Base-by-base conservation (phyloP, 495 filamentous ascomycete species). In the Niebla homalea region DNA sequence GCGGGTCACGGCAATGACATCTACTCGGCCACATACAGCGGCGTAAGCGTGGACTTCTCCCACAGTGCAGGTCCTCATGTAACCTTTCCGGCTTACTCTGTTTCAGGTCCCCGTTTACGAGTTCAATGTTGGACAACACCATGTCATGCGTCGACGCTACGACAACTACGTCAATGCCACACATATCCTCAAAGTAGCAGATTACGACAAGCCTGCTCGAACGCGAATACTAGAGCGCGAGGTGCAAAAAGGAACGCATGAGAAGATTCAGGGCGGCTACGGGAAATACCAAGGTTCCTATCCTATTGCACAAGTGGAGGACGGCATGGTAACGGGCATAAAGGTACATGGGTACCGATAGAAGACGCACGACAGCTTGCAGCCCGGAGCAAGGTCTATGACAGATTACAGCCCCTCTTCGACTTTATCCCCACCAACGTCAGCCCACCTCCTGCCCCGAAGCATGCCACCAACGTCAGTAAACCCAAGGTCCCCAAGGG, bases 221-320 rank as follows among this genome's bases (percentile, higher is more conserved):
- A 98, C 92, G 25, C 72, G 92, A 52, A 95, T 98, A 49, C 77
- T 98, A 15, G 92, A 98, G 69, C 78, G 93, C 43, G 93, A 98
- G 56, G 90, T 98, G 1, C 92, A 98, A 63, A 94, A 94, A 64
- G 90, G 89, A 10, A 72, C 81, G 8, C 92, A 98, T 67, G 90
- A 97, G 67, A 98, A 98, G 67, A 85, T 98, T 3, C 92, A 98
- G 60, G 92, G 92, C 53, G 92, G 92, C 20, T 98, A 97, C 66
- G 92, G 92, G 48, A 98, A 97, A 77, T 98, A 96, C 57, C 92
- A 98, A 70, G 89, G 89, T 86, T 56, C 40, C 43, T 18, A 16
- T 6, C 8, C 10, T 46, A 32, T 25, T 18, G 15, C 16, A 21
- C 7, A 41, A 18, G 10, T 1, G n/a, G 10, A 36, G 10, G n/a